These are phyloP conservation scores for Knoxia roxburghii DNA, from an alignment of 257 asterid species.

Conservation along the genomic window DNA sequence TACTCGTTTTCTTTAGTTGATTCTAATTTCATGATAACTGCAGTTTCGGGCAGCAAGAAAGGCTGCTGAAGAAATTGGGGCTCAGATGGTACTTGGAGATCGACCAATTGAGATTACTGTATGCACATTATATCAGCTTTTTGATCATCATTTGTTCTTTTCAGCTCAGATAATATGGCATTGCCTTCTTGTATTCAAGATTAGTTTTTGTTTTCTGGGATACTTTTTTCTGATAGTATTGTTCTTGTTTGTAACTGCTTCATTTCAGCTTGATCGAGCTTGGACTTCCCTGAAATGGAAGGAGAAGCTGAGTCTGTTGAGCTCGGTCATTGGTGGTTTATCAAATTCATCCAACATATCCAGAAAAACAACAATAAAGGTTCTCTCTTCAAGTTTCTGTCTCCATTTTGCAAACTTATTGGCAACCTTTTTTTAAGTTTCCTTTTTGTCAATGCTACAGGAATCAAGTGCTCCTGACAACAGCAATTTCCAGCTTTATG, in stretches of 20 bases:
- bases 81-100: slow-evolving; percentile 87
- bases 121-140: slow-evolving; percentile 17
- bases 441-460: slow-evolving; percentile 21
- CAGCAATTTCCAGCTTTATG: slow-evolving; percentile 58
- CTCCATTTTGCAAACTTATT: not conserved
- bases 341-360: slow-evolving; percentile 48
- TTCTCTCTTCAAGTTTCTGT: slow-evolving; percentile 22
- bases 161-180: too few relatives aligned
- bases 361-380: slow-evolving; percentile 32
- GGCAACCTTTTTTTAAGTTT: not conserved
- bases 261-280: slow-evolving; percentile 79
- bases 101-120: slow-evolving; percentile 93
- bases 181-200: too few relatives aligned
- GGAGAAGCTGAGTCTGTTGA: slow-evolving; percentile 65
- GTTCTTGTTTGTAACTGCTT: not conserved
- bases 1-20: not conserved
- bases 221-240: not conserved
- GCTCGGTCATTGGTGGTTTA: slow-evolving; percentile 56
- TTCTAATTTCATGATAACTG: not conserved
- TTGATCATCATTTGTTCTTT: not conserved
- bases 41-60: slow-evolving; percentile 93
- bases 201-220: too few relatives aligned
- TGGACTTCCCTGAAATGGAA: slow-evolving; percentile 76
- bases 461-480: slow-evolving; percentile 40
- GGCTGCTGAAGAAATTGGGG: slow-evolving; percentile 81